phyloP scores from a whole-genome alignment of 2,329 filamentous ascomycete genomes.

The Coniochaeta hoffmannii region DNA sequence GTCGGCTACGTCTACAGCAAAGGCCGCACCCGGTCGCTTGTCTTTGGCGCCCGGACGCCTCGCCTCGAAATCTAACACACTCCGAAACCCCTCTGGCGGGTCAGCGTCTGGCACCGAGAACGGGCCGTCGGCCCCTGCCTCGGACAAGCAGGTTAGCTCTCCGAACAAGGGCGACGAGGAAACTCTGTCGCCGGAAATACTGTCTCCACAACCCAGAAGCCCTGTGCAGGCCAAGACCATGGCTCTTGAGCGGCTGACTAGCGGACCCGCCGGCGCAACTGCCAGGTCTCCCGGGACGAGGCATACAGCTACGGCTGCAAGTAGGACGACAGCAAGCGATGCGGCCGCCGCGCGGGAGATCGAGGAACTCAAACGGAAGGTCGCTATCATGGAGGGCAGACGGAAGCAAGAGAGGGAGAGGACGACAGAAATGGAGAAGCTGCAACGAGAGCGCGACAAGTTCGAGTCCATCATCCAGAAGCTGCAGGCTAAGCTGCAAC shows the following conservation, averaged over 20 bases:
- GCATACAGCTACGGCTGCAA: conserved; percentile 5
- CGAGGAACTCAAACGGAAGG: conserved; percentile 82
- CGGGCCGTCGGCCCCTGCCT: conserved; percentile 28
- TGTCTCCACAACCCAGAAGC: conserved; percentile 42
- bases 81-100: conserved; percentile 38
- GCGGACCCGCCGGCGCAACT: conserved; percentile 21
- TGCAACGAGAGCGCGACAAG: conserved; percentile 69
- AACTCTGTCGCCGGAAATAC: conserved; percentile 34
- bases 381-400: conserved; percentile 83
- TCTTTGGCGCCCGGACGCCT: conserved; percentile 28
- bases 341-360: conserved; percentile 58
- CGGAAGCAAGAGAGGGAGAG: conserved; percentile 78
- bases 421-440: conserved; percentile 67
- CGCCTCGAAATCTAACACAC: conserved; percentile 28
- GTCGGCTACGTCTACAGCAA: conserved; percentile 22
- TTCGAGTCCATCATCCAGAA: conserved; percentile 85
- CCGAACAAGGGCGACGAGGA: conserved; percentile 45
- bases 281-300: conserved; percentile 21
- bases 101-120: conserved; percentile 35
- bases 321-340: conserved; percentile 33
- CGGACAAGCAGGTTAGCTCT: conserved; percentile 24
- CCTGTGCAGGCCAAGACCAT: conserved; percentile 43
- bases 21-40: conserved; percentile 33
- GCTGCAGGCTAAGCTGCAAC: conserved; percentile 80
- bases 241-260: conserved; percentile 43